phyloP scores from a whole-genome alignment of 768 basidiomycete genomes.

The Thelephora ganbajun region DNA sequence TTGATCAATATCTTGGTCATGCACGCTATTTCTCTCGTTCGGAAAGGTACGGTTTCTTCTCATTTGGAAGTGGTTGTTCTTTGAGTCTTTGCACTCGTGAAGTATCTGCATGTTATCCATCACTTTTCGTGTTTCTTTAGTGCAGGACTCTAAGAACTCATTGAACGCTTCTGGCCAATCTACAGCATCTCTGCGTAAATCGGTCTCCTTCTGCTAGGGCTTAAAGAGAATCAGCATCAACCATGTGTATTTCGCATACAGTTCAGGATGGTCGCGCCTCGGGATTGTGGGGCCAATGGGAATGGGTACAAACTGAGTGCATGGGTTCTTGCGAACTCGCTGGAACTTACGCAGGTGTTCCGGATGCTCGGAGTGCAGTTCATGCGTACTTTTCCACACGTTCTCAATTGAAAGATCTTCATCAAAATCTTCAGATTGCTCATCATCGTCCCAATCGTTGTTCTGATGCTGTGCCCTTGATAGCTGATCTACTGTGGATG shows the following conservation, averaged over 20 bases:
- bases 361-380: constrained; percentile 9
- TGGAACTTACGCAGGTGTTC: constrained; percentile 12
- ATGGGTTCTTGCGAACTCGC: not conserved
- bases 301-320: constrained; percentile 16
- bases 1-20: too few relatives aligned
- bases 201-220: constrained; percentile 20
- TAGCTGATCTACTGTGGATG: too few relatives aligned
- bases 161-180: constrained; percentile 21
- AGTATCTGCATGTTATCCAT: too few relatives aligned
- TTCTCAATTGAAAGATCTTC: not conserved
- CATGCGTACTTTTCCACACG: not conserved
- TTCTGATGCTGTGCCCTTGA: not conserved
- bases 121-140: constrained; percentile 3
- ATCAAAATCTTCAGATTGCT: not conserved
- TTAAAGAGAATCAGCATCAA: constrained; percentile 30
- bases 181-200: constrained; percentile 11
- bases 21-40: too few relatives aligned
- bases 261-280: constrained; percentile 12
- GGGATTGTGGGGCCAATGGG: constrained; percentile 23
- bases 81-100: constrained; percentile 25
- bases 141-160: constrained; percentile 5
- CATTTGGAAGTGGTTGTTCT: constrained; percentile 18
- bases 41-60: too few relatives aligned
- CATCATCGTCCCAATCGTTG: not conserved
- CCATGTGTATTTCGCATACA: constrained; percentile 14